Percentiles rank a stretch among this genome's conserved stretches.
These are phyloP conservation scores for Boletus sp. DNA, from an alignment of 768 basidiomycete genomes.

Conservation along the genomic window DNA sequence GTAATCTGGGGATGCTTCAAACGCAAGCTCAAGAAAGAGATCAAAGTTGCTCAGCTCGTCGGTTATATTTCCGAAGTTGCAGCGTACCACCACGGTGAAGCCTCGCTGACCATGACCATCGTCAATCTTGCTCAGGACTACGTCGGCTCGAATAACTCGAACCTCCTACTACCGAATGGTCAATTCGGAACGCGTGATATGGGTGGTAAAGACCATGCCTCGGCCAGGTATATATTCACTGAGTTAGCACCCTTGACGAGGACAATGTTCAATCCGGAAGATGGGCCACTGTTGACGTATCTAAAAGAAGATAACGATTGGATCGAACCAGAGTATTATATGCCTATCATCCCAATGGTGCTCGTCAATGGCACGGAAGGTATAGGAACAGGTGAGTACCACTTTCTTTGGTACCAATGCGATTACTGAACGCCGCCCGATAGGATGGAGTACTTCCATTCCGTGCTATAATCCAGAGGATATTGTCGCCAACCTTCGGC, in stretches of 20 bases:
- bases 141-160: slow-evolving; percentile 95
- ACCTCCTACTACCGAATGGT: slow-evolving; percentile 81
- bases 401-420: not conserved
- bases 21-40: slow-evolving; percentile 85
- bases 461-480: slow-evolving; percentile 92
- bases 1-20: slow-evolving; percentile 97
- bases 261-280: slow-evolving; percentile 72
- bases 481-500: slow-evolving; percentile 82
- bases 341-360: slow-evolving; percentile 85
- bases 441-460: slow-evolving; percentile 92
- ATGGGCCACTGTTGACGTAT: slow-evolving; percentile 81
- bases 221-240: slow-evolving; percentile 95
- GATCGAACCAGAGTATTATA: slow-evolving; percentile 94
- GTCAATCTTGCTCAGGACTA: slow-evolving; percentile 91
- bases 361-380: slow-evolving; percentile 95
- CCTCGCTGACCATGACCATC: slow-evolving; percentile 82
- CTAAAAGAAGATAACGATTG: slow-evolving; percentile 79
- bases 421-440: not conserved
- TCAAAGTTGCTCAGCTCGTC: slow-evolving; percentile 95
- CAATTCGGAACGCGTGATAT: slow-evolving; percentile 93
- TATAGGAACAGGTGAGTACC: slow-evolving; percentile 82
- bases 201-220: slow-evolving; percentile 96
- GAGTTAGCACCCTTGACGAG: slow-evolving; percentile 71
- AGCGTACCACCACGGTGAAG: slow-evolving; percentile 96
- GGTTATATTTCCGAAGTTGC: slow-evolving; percentile 95